These are phyloP conservation scores for Carex kokanica DNA, from an alignment of 176 grass and related monocot species.

Conservation along the genomic window DNA sequence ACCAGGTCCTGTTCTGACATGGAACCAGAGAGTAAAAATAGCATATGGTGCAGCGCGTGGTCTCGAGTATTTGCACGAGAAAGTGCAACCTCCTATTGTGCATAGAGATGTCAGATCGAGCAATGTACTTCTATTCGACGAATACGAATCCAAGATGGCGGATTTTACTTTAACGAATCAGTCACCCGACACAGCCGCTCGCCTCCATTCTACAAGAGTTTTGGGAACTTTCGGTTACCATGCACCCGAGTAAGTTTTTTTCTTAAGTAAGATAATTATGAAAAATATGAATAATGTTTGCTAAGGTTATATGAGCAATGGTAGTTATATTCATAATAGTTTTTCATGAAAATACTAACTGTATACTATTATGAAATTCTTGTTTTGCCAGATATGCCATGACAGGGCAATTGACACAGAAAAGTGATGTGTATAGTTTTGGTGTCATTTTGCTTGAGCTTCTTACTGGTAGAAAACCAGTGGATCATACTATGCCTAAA, in stretches of 20 bases:
- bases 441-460: conserved; percentile 72
- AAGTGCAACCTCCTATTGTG: conserved; percentile 70
- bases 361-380: not conserved
- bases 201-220: conserved; percentile 74
- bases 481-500: conserved; percentile 84
- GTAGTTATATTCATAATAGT: not conserved
- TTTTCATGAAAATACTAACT: not conserved
- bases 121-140: conserved; percentile 73
- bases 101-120: conserved; percentile 79
- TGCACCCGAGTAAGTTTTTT: conserved; percentile 60
- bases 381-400: conserved; percentile 57
- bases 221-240: conserved; percentile 84
- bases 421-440: conserved; percentile 82
- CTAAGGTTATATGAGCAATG: not conserved
- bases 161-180: conserved; percentile 87
- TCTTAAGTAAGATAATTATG: not conserved
- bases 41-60: conserved; percentile 72
- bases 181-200: conserved; percentile 57
- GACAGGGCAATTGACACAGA: conserved; percentile 84
- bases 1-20: conserved; percentile 57
- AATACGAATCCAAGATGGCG: conserved; percentile 54
- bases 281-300: not conserved
- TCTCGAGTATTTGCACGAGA: conserved; percentile 82
- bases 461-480: conserved; percentile 75
- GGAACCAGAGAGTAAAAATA: conserved; percentile 67